Evolutionary conservation across 164 flowering plant genomes (phyloP).

Genomic region (Magnolia sinica): DNA sequence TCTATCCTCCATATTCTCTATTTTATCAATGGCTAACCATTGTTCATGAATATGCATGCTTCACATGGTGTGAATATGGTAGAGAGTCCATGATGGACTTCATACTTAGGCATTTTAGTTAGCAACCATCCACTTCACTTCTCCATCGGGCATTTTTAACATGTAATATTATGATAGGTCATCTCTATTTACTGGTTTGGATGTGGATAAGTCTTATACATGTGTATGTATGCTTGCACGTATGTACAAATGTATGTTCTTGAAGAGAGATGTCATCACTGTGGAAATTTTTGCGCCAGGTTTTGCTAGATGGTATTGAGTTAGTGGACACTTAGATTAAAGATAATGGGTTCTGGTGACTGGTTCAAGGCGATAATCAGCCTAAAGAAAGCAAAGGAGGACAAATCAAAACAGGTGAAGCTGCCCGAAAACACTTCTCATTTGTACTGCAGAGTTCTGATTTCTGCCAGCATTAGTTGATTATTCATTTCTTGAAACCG

Average conservation of each 20-base stretch:
- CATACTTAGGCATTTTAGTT: too few relatives aligned
- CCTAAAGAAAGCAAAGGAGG: conserved; percentile 55
- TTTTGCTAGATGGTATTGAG: conserved; percentile 17
- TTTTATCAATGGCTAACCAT: too few relatives aligned
- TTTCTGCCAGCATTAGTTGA: neutral
- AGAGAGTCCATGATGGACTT: too few relatives aligned
- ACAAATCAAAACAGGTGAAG: conserved; percentile 30
- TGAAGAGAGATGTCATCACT: neutral
- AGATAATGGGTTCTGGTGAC: conserved; percentile 73
- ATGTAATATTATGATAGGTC: neutral
- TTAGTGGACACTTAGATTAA: neutral
- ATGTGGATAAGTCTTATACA: neutral
- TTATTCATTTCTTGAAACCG: neutral
- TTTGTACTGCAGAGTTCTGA: neutral
- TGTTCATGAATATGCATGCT: neutral
- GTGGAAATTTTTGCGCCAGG: conserved; percentile 21
- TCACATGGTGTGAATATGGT: neutral
- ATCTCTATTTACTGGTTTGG: neutral
- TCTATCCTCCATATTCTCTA: too few relatives aligned
- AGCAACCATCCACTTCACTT: neutral
- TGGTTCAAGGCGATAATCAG: conserved; percentile 73
- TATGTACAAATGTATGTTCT: neutral
- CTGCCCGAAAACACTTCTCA: neutral
- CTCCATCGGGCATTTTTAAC: neutral
- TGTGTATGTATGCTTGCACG: neutral